Conservation (phyloP, 176 grass and related monocot genomes). For the Poa pratensis region DNA sequence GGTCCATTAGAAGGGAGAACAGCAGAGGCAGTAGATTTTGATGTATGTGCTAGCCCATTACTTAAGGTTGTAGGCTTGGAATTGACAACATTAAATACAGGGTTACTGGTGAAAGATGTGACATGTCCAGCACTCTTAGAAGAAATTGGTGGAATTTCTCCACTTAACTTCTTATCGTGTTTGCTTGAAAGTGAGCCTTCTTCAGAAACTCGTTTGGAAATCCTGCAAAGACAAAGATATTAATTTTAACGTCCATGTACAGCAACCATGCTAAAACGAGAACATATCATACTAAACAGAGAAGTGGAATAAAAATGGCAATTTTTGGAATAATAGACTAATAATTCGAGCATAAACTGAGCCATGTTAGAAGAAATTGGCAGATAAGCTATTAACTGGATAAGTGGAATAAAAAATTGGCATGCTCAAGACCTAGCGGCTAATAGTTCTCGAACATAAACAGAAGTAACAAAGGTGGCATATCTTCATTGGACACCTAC, state of each 20-base stretch:
- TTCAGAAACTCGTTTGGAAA: constrained; percentile 23
- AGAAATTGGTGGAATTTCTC: constrained; percentile 31
- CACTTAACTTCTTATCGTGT: constrained; percentile 30
- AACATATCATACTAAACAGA: not conserved
- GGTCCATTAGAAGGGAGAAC: constrained; percentile 10
- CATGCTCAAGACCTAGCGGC: constrained; percentile 2
- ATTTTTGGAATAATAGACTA: not conserved
- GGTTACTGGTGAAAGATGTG: constrained; percentile 45
- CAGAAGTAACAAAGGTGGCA: not conserved
- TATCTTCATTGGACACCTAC: not conserved
- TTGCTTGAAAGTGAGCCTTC: constrained; percentile 28
- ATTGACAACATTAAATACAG: constrained; percentile 37
- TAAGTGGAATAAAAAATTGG: constrained; percentile 21
- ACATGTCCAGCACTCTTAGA: constrained; percentile 41
- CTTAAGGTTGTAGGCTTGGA: constrained; percentile 34
- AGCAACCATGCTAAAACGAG: not conserved
- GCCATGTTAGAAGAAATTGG: constrained; percentile 4
- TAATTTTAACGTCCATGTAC: not conserved
- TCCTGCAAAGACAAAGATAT: constrained; percentile 34
- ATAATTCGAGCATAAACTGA: constrained; percentile 19
- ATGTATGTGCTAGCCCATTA: constrained; percentile 38
- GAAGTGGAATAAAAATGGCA: constrained; percentile 28
- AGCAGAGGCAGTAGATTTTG: constrained; percentile 20
- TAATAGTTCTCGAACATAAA: constrained; percentile 21
- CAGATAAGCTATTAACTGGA: not conserved